These are phyloP conservation scores for Mycena galericulata DNA, from an alignment of 768 basidiomycete genomes.

Conservation along the genomic window DNA sequence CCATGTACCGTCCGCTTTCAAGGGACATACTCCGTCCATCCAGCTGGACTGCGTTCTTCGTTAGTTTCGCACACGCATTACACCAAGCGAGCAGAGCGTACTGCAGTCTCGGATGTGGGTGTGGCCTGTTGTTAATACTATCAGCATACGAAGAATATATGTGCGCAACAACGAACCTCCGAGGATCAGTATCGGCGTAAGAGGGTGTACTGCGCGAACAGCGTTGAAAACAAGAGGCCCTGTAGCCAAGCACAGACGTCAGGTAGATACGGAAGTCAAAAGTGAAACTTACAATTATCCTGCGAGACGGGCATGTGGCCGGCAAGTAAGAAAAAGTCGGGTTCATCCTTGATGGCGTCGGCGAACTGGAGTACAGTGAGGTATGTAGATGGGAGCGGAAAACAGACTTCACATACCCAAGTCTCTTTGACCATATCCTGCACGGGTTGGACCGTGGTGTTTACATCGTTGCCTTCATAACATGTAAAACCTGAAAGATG, in stretches of 20 bases:
- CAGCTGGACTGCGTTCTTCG: conserved; percentile 59
- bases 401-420: conserved; percentile 78
- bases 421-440: conserved; percentile 80
- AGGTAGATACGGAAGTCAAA: too few species aligned
- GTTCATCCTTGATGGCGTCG: conserved; percentile 82
- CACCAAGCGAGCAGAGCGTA: conserved; percentile 45
- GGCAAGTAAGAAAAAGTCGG: conserved; percentile 84
- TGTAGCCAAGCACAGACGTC: too few species aligned
- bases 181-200: conserved; percentile 86
- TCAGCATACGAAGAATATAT: neutral
- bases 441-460: conserved; percentile 82
- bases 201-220: conserved; percentile 76
- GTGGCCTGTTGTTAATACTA: conserved; percentile 58
- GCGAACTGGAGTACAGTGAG: conserved; percentile 63
- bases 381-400: neutral
- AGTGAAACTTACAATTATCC: conserved; percentile 84
- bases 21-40: conserved; percentile 84
- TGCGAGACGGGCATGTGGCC: conserved; percentile 86
- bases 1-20: conserved; percentile 92
- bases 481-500: too few species aligned
- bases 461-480: conserved; percentile 73
- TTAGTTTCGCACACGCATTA: neutral
- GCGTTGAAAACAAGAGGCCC: conserved; percentile 82
- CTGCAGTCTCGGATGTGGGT: conserved; percentile 85
- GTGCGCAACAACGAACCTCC: conserved; percentile 53